Evolutionary conservation across 768 basidiomycete genomes (phyloP).

Genomic region (Lactarius deliciosus): DNA sequence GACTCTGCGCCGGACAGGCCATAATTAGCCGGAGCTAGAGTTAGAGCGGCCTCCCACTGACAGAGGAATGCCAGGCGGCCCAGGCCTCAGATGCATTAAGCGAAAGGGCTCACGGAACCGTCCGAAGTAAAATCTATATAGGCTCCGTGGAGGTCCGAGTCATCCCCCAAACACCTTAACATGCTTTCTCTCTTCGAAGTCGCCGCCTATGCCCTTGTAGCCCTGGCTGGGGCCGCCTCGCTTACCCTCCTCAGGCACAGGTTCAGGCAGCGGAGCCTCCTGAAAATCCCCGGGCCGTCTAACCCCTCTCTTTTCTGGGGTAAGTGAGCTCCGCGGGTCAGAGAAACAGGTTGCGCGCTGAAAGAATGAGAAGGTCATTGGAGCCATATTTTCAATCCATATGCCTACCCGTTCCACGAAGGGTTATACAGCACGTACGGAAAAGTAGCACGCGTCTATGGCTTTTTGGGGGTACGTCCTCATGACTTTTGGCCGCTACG

Average conservation of each 20-base stretch:
- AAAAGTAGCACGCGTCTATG: background rate
- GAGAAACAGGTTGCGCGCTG: background rate
- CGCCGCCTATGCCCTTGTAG: background rate
- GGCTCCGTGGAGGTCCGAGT: too few relatives aligned
- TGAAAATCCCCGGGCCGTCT: background rate
- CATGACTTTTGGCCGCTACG: background rate
- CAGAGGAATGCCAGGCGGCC: too few relatives aligned
- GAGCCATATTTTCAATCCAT: background rate
- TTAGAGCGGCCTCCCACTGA: too few relatives aligned
- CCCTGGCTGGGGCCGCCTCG: background rate
- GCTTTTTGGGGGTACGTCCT: background rate
- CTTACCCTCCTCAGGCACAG: background rate
- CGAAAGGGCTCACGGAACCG: too few relatives aligned
- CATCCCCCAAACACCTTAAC: background rate
- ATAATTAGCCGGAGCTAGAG: too few relatives aligned
- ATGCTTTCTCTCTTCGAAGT: background rate
- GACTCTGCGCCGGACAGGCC: too few relatives aligned
- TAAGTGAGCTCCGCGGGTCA: background rate
- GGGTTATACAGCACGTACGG: background rate
- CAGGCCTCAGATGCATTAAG: too few relatives aligned
- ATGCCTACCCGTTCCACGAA: background rate
- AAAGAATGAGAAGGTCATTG: background rate
- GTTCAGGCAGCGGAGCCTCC: background rate
- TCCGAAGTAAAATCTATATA: too few relatives aligned
- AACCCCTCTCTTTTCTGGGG: background rate